These are phyloP conservation scores for Phyllosticta citrichinensis DNA, from an alignment of 2,329 filamentous ascomycete genomes.

Conservation along the genomic window DNA sequence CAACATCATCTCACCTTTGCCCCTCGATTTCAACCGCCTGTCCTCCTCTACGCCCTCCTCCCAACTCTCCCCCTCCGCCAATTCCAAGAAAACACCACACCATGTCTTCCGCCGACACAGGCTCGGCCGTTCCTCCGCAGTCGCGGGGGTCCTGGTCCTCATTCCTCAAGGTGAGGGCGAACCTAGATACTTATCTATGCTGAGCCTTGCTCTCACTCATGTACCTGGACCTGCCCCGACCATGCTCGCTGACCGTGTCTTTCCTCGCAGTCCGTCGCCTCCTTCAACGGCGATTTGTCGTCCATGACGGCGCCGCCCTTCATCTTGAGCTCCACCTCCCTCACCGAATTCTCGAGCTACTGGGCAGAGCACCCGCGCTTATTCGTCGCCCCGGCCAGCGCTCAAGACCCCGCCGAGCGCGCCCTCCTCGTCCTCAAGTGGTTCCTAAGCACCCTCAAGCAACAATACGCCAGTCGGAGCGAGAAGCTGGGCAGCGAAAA, in stretches of 20 bases:
- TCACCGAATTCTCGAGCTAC: conserved; percentile 47
- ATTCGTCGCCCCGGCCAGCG: conserved; percentile 71
- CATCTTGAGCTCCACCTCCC: conserved; percentile 45
- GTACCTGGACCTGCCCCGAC: neutral
- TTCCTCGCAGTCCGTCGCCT: conserved; percentile 38
- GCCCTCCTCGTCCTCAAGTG: conserved; percentile 85
- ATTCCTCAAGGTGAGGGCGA: conserved; percentile 37
- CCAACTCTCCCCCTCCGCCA: neutral
- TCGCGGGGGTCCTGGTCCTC: conserved; percentile 39
- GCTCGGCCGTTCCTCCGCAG: conserved; percentile 34
- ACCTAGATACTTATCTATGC: neutral
- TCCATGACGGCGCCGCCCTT: conserved; percentile 48
- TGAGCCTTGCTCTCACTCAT: neutral
- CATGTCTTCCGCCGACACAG: conserved; percentile 7
- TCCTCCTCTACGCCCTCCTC: neutral
- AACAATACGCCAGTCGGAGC: conserved; percentile 66
- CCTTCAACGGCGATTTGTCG: conserved; percentile 47
- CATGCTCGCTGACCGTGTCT: neutral
- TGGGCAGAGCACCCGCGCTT: conserved; percentile 51
- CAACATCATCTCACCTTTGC: neutral
- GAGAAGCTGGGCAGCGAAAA: conserved; percentile 86
- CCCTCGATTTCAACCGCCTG: neutral
- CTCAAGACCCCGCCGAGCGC: conserved; percentile 70
- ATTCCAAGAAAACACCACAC: neutral
- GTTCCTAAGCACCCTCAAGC: conserved; percentile 89